Evolutionary conservation across 2,329 filamentous ascomycete genomes (phyloP), one percentile per base, ranked within the genome.

Genomic region (Curvularia eragrostidis): DNA sequence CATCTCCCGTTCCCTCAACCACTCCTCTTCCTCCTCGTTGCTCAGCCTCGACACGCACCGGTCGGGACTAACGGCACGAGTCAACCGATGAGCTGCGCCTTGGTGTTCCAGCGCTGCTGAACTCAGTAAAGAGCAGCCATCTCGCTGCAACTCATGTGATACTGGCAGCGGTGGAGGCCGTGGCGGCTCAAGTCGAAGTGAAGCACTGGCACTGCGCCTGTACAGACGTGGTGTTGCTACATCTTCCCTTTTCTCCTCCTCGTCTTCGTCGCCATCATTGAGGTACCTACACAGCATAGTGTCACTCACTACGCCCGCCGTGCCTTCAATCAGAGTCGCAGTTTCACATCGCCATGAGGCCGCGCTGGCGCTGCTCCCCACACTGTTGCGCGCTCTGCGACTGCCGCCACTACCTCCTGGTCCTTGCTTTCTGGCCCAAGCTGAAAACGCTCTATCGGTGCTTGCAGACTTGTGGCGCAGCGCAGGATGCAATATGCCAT

Each of bases 1-100:
- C 5, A 43, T 8, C 24, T 41, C 39, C 24, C 64, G 26, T 12
- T 66, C 61, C 5, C 28, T 15, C 34, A 48, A 38, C 62, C 61
- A 63, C 13, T 57, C 53, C 1, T 65, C 43, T 13, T 55, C 44
- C 1, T 60, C 47, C 10, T 53, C 50, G 4, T 42, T 19, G 43
- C 18, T 42, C 48, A 1, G 12, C 8, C 23, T 44, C 23, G 5
- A 12, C 5, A 15, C n/a, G 23, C n/a, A 13, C 9, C 9, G 24
- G 15, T 30, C 24, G 18, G 30, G n/a, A 13, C 21, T 36, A 18
- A 36, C 34, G 6, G 15, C 5, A 18, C 34, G 34, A 36, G 4
- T 18, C 8, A 8, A 15, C 6, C n/a, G 34, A 18, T 6, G 15
- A 18, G 15, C 3, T 6, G 5, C 34, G 5, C 4, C 15, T 18